A percentile compares a stretch with the other conserved stretches of the same genome.
Evolutionary conservation across 495 filamentous ascomycete species (phyloP).

Genomic region (Penicillium turbatum): DNA sequence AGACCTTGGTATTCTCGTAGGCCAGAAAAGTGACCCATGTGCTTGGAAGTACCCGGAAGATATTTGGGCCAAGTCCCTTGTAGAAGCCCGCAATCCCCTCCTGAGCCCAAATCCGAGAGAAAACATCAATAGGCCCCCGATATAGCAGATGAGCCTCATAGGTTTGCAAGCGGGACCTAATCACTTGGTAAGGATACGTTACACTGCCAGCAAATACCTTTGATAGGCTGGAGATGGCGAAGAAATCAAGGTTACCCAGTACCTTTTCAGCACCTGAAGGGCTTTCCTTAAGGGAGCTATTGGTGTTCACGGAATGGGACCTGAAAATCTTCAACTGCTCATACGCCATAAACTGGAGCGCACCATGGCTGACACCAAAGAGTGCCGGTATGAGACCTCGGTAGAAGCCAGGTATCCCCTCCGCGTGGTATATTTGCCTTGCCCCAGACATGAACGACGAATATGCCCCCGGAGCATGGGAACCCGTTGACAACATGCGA

Average conservation of each 20-base stretch:
- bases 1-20: conserved; percentile 85
- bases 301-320: conserved; percentile 8
- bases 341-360: conserved; percentile 94
- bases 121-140: conserved; percentile 65
- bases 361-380: conserved; percentile 90
- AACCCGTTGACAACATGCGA: conserved; percentile 85
- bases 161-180: conserved; percentile 81
- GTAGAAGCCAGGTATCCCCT: conserved; percentile 78
- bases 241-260: conserved; percentile 70
- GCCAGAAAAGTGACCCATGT: conserved; percentile 98
- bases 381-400: conserved; percentile 77
- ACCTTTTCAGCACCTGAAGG: conserved; percentile 16
- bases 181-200: conserved; percentile 92
- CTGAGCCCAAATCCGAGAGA: conserved; percentile 64
- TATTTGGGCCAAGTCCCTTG: conserved; percentile 82
- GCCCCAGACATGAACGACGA: conserved; percentile 66
- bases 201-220: conserved; percentile 83
- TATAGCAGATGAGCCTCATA: conserved; percentile 68
- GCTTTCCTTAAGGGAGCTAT: background rate
- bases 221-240: conserved; percentile 70
- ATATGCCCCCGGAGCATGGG: conserved; percentile 72
- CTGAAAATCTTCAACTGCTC: conserved; percentile 73
- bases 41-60: conserved; percentile 83
- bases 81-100: conserved; percentile 88
- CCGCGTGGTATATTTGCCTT: conserved; percentile 54